A percentile compares a stretch with the other conserved stretches of the same genome.
Evolutionary conservation across 2,329 filamentous ascomycete species (phyloP).

Genomic region (Colletotrichum abscissum): DNA sequence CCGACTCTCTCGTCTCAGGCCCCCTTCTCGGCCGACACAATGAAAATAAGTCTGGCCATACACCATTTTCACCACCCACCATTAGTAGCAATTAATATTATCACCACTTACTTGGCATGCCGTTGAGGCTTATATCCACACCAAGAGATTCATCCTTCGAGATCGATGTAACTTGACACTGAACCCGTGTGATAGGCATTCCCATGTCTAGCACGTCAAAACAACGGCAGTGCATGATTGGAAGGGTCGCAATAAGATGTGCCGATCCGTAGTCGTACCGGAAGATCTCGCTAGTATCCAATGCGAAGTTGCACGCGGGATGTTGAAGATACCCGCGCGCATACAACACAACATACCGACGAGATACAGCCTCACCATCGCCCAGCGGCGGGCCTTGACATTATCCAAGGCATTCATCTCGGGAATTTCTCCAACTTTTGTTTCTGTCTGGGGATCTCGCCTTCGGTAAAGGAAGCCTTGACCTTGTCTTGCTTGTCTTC

Average conservation of each 20-base stretch:
- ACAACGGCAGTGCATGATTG: neutral
- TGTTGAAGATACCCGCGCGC: neutral
- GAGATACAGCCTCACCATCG: neutral
- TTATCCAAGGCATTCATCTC: slow-evolving; percentile 18
- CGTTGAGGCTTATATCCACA: neutral
- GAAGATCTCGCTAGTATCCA: neutral
- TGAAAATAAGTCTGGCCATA: neutral
- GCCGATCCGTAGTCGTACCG: neutral
- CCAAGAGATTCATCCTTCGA: neutral
- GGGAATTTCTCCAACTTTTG: neutral
- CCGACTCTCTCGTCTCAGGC: slow-evolving; percentile 2
- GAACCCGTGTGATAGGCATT: slow-evolving; percentile 15
- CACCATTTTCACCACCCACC: neutral
- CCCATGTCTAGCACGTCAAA: neutral
- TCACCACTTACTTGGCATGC: neutral
- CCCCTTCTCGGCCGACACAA: neutral
- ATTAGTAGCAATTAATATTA: neutral
- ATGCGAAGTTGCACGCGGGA: neutral
- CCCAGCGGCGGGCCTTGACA: neutral
- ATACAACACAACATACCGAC: neutral
- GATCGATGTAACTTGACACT: slow-evolving; percentile 18
- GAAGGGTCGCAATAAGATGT: neutral
- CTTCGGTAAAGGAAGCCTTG: slow-evolving; percentile 1
- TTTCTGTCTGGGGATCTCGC: slow-evolving; percentile 16
- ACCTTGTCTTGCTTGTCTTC: neutral